Evolutionary conservation across 192 early-diverging fungal genomes (phyloP).

Genomic region (Coemansia sp.): DNA sequence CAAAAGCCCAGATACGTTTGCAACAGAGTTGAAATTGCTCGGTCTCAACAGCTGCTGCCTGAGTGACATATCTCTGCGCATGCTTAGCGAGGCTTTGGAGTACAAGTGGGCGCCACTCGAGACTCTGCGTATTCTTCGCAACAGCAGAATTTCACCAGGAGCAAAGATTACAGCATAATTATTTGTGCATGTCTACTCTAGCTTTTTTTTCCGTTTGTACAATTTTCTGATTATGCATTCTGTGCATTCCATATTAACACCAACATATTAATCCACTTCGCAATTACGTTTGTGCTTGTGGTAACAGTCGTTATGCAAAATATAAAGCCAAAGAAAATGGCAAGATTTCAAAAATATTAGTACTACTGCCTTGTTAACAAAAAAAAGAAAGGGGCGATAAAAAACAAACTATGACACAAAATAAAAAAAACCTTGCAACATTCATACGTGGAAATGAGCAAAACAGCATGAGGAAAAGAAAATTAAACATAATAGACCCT

Average conservation of each 20-base stretch:
- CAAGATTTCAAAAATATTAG: background rate
- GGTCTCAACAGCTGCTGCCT: slow-evolving; percentile 52
- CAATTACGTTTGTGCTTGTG: background rate
- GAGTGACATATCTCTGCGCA: slow-evolving; percentile 43
- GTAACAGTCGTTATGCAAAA: too few species aligned
- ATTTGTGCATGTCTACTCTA: background rate
- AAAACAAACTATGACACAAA: slow-evolving; percentile 6
- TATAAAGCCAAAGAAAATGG: too few species aligned
- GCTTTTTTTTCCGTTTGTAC: slow-evolving; percentile 5
- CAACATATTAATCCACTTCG: too few species aligned
- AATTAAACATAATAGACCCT: background rate
- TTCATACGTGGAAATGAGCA: background rate
- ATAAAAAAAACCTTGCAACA: background rate
- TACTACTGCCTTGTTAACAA: background rate
- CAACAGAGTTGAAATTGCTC: slow-evolving; percentile 31
- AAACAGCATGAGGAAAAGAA: background rate
- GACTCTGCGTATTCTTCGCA: slow-evolving; percentile 45
- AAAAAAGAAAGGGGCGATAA: background rate
- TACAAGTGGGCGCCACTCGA: slow-evolving; percentile 45
- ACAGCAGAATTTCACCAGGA: slow-evolving; percentile 44
- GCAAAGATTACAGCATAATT: slow-evolving; percentile 24
- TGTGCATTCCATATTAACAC: background rate
- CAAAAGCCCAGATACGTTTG: background rate
- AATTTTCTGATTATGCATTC: slow-evolving; percentile 9
- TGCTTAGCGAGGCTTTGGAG: slow-evolving; percentile 28